Percentiles rank a stretch among this genome's conserved stretches.
These are phyloP conservation scores for Talaromyces liani DNA, from an alignment of 495 filamentous ascomycete species.

Conservation along the genomic window DNA sequence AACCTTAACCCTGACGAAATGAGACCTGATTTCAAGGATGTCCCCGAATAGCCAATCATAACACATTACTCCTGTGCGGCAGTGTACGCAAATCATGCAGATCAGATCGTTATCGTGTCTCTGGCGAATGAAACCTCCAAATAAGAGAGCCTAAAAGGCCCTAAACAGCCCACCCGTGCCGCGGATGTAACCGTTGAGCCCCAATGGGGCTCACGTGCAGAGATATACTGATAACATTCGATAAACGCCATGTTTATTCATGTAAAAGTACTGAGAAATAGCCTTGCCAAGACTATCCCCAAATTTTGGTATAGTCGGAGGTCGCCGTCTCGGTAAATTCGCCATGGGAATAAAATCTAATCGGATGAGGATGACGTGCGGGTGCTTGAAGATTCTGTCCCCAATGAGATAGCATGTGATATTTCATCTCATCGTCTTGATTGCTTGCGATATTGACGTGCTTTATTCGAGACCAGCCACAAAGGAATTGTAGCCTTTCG, in stretches of 20 bases:
- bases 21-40: background rate
- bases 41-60: background rate
- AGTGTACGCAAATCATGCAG: background rate
- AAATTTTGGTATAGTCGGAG: background rate
- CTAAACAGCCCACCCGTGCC: background rate
- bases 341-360: background rate
- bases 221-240: background rate
- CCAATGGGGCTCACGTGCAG: background rate
- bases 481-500: background rate
- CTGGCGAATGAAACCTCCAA: background rate
- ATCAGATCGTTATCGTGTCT: background rate
- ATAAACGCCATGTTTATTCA: background rate
- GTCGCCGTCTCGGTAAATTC: background rate
- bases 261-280: background rate
- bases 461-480: background rate
- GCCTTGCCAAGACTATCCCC: background rate
- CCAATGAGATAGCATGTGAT: background rate
- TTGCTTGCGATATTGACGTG: background rate
- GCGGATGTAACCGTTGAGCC: conserved; percentile 5
- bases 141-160: background rate
- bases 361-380: background rate
- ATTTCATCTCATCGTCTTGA: background rate
- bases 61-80: background rate
- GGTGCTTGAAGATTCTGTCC: background rate
- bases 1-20: background rate